phyloP scores from a whole-genome alignment of 2,329 filamentous ascomycete species.

The Penicillium sp. region DNA sequence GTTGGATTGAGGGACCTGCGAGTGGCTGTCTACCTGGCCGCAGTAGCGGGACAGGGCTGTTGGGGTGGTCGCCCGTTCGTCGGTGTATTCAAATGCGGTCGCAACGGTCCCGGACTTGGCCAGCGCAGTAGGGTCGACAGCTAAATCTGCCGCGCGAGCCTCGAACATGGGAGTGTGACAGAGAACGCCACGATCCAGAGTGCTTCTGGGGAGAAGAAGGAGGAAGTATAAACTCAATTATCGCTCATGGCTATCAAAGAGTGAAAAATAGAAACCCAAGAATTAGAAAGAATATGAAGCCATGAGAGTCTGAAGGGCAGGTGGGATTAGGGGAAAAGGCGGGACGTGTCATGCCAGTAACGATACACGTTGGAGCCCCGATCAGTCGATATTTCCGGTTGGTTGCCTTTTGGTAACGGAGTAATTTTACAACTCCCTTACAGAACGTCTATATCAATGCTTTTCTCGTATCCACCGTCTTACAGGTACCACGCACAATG shows the following conservation, averaged over 20 bases:
- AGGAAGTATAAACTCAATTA: conserved; percentile 15
- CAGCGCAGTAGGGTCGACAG: conserved; percentile 35
- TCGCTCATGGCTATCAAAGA: conserved; percentile 23
- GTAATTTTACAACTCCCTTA: not conserved
- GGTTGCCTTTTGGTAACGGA: not conserved
- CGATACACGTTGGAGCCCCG: not conserved
- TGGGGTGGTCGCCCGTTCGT: conserved; percentile 37
- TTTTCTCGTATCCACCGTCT: not conserved
- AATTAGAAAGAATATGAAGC: conserved; percentile 2
- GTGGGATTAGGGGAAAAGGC: conserved; percentile 12
- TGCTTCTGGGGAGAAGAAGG: conserved; percentile 1
- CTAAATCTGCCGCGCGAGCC: conserved; percentile 35
- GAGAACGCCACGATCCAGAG: conserved; percentile 6
- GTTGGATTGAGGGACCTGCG: conserved; percentile 19
- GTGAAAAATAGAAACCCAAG: conserved; percentile 1
- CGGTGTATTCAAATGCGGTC: conserved; percentile 47
- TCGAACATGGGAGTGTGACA: conserved; percentile 36
- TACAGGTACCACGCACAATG: not conserved
- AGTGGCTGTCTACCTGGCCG: conserved; percentile 35
- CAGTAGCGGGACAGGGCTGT: conserved; percentile 31
- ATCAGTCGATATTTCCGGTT: not conserved
- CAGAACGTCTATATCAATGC: not conserved
- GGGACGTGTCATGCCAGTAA: conserved; percentile 6
- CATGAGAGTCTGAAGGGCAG: not conserved
- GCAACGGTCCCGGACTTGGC: conserved; percentile 41